Conservation (phyloP, 2,329 filamentous ascomycete species). For the Pseudocercospora macadamiae region DNA sequence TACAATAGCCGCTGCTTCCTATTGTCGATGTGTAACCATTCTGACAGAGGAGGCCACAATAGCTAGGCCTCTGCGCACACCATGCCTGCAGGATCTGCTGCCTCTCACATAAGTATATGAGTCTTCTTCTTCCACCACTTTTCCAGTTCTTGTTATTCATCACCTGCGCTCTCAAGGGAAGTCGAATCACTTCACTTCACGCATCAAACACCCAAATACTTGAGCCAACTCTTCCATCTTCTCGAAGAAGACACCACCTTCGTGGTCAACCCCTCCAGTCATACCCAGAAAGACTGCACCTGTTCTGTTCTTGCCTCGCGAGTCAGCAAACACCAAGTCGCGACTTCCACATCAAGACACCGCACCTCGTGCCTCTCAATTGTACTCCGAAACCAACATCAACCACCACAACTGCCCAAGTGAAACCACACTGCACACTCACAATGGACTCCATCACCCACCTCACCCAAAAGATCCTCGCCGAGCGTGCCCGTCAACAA, state of each 20-base stretch:
- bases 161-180: slow-evolving; percentile 9
- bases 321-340: slow-evolving; percentile 17
- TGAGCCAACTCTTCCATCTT: not conserved
- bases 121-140: not conserved
- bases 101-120: slow-evolving; percentile 10
- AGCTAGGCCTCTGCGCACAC: slow-evolving; percentile 8
- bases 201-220: not conserved
- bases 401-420: slow-evolving; percentile 3
- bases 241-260: slow-evolving; percentile 13
- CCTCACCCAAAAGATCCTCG: slow-evolving; percentile 29
- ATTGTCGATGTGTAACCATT: slow-evolving; percentile 14
- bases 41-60: slow-evolving; percentile 7
- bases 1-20: slow-evolving; percentile 11
- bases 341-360: slow-evolving; percentile 19
- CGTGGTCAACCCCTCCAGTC: not conserved
- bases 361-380: slow-evolving; percentile 4
- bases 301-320: slow-evolving; percentile 6
- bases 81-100: not conserved
- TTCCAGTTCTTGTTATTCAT: slow-evolving; percentile 3
- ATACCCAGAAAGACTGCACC: not conserved
- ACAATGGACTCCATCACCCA: slow-evolving; percentile 32
- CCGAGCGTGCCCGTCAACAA: slow-evolving; percentile 26
- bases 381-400: not conserved
- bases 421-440: not conserved
- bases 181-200: not conserved